Percentiles rank a stretch among this genome's conserved stretches.
Conservation (phyloP, 805 yeast species). For the Wickerhamomyces canadensis region DNA sequence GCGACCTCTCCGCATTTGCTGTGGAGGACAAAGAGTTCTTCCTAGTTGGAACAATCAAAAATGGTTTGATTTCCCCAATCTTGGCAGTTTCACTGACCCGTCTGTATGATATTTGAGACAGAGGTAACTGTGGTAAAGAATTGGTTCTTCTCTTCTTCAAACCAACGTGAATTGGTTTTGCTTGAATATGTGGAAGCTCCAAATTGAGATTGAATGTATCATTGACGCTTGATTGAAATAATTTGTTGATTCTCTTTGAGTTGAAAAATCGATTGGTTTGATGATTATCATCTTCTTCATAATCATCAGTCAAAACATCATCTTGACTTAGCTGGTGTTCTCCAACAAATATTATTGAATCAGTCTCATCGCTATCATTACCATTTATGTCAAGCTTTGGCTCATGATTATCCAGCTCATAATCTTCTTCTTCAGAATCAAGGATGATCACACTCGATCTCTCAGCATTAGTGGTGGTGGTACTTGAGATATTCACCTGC, state of each 20-base stretch:
- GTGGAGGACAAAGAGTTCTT: slow-evolving; percentile 2
- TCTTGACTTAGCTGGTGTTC: slow-evolving; percentile 4
- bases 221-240: slow-evolving; percentile 2
- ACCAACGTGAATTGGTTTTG: slow-evolving; percentile 21
- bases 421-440: slow-evolving; percentile 36
- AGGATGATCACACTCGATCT: slow-evolving; percentile 26
- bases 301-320: slow-evolving; percentile 12
- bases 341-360: slow-evolving; percentile 11
- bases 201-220: slow-evolving; percentile 12
- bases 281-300: slow-evolving; percentile 1
- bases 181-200: slow-evolving; percentile 4
- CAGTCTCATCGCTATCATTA: slow-evolving; percentile 13
- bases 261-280: slow-evolving; percentile 3
- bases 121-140: slow-evolving; percentile 49
- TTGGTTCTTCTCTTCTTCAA: slow-evolving; percentile 43
- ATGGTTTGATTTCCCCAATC: slow-evolving; percentile 38
- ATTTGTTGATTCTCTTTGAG: background rate
- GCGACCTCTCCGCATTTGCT: background rate
- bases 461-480: background rate
- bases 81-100: slow-evolving; percentile 31
- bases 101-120: slow-evolving; percentile 38
- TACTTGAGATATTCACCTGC: background rate
- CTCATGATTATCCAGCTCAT: slow-evolving; percentile 22
- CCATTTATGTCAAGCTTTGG: background rate
- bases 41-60: slow-evolving; percentile 15